Evolutionary conservation across 139 green algal species (phyloP), one percentile per base, ranked within the genome.

Genomic region (Microglena sp.): DNA sequence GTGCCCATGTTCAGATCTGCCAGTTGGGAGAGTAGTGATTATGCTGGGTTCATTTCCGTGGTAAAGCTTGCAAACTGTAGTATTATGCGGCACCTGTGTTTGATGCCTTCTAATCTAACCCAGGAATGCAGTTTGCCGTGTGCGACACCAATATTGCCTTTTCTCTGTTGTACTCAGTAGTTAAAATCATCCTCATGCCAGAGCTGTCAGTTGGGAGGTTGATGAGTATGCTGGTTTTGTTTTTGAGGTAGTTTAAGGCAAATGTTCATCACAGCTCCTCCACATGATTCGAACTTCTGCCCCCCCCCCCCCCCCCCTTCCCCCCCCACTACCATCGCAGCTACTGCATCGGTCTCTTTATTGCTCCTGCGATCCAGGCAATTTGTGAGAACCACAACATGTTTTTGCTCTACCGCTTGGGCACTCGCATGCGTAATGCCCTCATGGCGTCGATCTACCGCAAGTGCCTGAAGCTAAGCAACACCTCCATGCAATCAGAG

Each of bases 371-470:
- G 27, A 64, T 80, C 26, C 81, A 90, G 70, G 69, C 80, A 4
- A 40, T 91, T 40, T 72, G 60, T 45, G 74, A 80, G 55, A 80
- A 81, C 66, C 74, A 77, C 35, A 44, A 68, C 22, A 74, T 30
- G 15, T 77, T 63, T 55, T 40, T 72, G 58, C 63, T 89, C 21
- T 81, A 87, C 69, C 40, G 15, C 40, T 30, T 78, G 18, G 81
- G 81, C 43, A 73, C 76, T 4, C 60, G 68, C 30, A 84, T 87
- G 75, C 75, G 81, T 33, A 85, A 87, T 54, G 55, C 70, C 4
- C 73, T 95, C 55, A 95, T 90, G 75, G 81, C 84, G 22, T 81
- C 82, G n/a, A 87, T 96, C 60, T 96, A 95, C 75, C 71, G 87
- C 43, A 96, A 96, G 72, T 86, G 84, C 55, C 68, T 93, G 69